Base-by-base conservation (phyloP, 345 rosid species). In the Erucastrum elatum region DNA sequence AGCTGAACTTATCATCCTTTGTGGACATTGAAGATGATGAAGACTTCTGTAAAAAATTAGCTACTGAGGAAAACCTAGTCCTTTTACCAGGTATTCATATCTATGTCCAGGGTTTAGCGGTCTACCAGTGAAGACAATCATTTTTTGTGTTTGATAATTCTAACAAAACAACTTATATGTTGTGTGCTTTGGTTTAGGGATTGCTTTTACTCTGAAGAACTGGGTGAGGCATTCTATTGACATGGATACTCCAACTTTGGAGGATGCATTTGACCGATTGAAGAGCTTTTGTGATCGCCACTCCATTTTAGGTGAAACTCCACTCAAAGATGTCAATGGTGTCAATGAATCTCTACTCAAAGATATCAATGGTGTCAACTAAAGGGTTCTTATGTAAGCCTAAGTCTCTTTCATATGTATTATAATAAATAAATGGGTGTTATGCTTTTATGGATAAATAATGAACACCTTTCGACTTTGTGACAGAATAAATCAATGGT, bases 101-200 rank as follows among this genome's bases (percentile, higher is more conserved):
- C 44, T 33, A 33, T 59, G 63, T 3, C 8, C 62, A 8, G 31
- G n/a, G 30, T 9, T 59, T 66, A 17, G 15, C 49, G 49, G 13
- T 10, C 12, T 41, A 41, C 3, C 29, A 6, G 21, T 66, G 13
- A 39, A 37, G 31, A 7, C 8, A 35, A 35, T 35, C 41, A 35
- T 4, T 33, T 33, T 33, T 33, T 33, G 7, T 33, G 35, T 33
- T 33, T 33, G 35, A 33, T 33, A 33, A 33, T 35, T 35, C 7
- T 35, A 35, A 35, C 9, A 35, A 7, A 35, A 35, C 41, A 58
- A 16, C 44, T 41, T 59, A 60, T 67, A 16, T 66, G 59, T 35
- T 62, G 60, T 39, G 46, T 66, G 25, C 66, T 44, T 44, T 44
- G n/a, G 53, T 49, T 41, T 86, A 92, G 97, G 93, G 59, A 13